Base-by-base conservation (phyloP, 306 rosid species). In the Vigna mungo region DNA sequence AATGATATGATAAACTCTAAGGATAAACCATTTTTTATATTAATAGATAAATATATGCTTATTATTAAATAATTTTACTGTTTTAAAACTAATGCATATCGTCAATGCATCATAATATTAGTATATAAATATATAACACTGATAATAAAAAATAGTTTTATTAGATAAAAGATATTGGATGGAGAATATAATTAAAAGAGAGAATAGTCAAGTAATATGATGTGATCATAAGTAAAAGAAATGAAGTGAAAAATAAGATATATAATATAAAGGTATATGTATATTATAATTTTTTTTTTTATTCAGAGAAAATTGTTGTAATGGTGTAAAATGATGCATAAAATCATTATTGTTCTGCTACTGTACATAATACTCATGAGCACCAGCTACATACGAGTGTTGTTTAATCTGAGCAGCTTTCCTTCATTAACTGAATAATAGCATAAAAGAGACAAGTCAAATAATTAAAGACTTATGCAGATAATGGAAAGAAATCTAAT, bases 341-440 rank as follows among this genome's bases (percentile, higher is more conserved):
- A 16, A 66, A 41, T 66, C 30, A 5, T 63, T 20, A 61, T 43
- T 39, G 5, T 44, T 44, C 11, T 65, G 10, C 18, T 65, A 9
- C 8, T 65, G 5, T 20, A 20, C 49, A 44, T 20, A 41, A 66
- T 41, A 41, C 2, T 2, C 12, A 30, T 51, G 52, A 16, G 41
- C 71, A 41, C 16, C 61, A 23, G 55, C 2, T 47, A 36, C 7
- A 32, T 69, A 41, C 10, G 0, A 41, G 10, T 9, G 15, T 72
- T 27, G 60, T 67, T 71, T 52, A 10, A 23, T 55, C 66, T 65
- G 44, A 65, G 85, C 66, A 54, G 82, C 85, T 67, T 72, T 56
- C 53, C 75, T 34, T 78, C 43, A 61, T 39, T 39, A 72, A 10
- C 86, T 82, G 79, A 82, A 82, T 49, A 78, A 77, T 49, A 18